A percentile compares a stretch with the other conserved stretches of the same genome.
These are phyloP conservation scores for Pseudogymnoascus sp. DNA, from an alignment of 2,329 filamentous ascomycete genomes.

Conservation along the genomic window DNA sequence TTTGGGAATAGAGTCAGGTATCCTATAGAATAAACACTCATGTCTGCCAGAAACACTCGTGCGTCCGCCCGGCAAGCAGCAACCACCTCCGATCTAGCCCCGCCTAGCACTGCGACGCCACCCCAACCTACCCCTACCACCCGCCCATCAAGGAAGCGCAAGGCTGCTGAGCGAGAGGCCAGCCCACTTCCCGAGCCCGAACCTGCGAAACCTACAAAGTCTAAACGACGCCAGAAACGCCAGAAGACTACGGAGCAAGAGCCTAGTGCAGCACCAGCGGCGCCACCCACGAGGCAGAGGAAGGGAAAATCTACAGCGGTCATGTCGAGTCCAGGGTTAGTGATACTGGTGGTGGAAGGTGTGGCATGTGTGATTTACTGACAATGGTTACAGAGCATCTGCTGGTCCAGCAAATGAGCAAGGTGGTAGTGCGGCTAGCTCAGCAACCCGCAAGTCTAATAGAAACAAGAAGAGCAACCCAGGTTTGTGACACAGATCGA, in stretches of 20 bases:
- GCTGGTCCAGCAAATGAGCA: constrained; percentile 53
- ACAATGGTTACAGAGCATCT: constrained; percentile 43
- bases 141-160: constrained; percentile 64
- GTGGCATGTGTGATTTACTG: constrained; percentile 14
- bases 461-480: constrained; percentile 58
- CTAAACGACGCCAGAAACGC: constrained; percentile 59
- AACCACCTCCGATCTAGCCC: constrained; percentile 32
- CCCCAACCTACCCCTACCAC: constrained; percentile 30
- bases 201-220: constrained; percentile 28
- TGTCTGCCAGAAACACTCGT: constrained; percentile 94
- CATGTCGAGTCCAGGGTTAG: constrained; percentile 70
- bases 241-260: constrained; percentile 52
- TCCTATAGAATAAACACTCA: constrained; percentile 47
- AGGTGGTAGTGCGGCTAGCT: constrained; percentile 46
- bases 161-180: constrained; percentile 49
- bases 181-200: constrained; percentile 33
- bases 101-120: constrained; percentile 32
- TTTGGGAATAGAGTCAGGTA: constrained; percentile 11
- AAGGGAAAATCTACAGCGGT: constrained; percentile 52
- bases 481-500: constrained; percentile 31
- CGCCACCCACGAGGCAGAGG: constrained; percentile 40
- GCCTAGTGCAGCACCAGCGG: constrained; percentile 29
- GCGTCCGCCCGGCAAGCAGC: constrained; percentile 87
- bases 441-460: constrained; percentile 64
- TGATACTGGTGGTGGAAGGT: constrained; percentile 12